Base-by-base conservation (phyloP, 2,329 filamentous ascomycete genomes). In the Clarireedia homoeocarpa region DNA sequence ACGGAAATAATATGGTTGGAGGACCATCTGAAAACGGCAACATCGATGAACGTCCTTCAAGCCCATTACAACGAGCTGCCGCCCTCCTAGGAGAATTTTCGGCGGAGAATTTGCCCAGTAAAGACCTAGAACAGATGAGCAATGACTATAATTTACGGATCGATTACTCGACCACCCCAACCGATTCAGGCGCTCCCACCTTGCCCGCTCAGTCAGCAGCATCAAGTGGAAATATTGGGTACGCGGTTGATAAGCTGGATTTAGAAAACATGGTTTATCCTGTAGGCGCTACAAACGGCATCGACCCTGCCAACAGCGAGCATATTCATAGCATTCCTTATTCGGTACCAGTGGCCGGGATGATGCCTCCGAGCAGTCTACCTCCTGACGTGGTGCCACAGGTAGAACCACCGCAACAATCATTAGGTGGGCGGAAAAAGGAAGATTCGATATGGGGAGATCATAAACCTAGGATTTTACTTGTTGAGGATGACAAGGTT, bases 281-380 rank as follows among this genome's bases (percentile, higher is more conserved):
- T 0, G 90, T 95, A 15, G 91, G 91, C 17, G 84, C 91, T 62
- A 94, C 86, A 0, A 89, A 95, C 62, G 91, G 91, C 53, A 96
- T 96, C 62, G 91, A 96, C 68, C 91, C 92, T 1, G 94, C 95
- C 79, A 91, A 92, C 68, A 87, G 89, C 64, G 91, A 96, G 65
- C 91, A 96, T 67, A 90, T 96, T 67, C 84, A 92, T 73, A 96
- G 95, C 69, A 95, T 96, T 55, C 90, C 91, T 0, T 97, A 96
- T 68, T 78, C 86, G 7, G 77, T 89, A 72, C 89, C 82, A 15
- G 78, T 88, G 17, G n/a, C 50, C 17, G 42, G 48, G 27, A 44
- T 51, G 27, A 55, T 55, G 48, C 53, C 47, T 34, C 40, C 48
- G 2, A 89, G 87, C 51, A 73, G 77, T 2, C 78, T 54, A 71